A percentile compares a stretch with the other conserved stretches of the same genome.
These are phyloP conservation scores for Eucalyptus pauciflora DNA, from an alignment of 345 rosid genomes.

Conservation along the genomic window DNA sequence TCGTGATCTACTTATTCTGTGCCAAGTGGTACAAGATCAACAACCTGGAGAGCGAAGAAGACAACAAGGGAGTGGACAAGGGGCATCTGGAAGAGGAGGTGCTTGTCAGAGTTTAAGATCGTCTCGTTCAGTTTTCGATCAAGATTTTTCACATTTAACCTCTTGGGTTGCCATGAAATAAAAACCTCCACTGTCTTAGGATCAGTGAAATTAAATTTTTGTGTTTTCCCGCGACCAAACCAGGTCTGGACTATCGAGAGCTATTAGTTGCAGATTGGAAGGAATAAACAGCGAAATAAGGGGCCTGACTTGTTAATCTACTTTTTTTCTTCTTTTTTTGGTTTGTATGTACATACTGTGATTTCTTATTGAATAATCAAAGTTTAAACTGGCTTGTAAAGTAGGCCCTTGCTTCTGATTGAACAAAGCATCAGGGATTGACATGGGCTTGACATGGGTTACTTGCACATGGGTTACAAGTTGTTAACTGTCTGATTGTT, in stretches of 20 bases:
- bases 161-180: neutral
- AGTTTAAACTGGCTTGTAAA: neutral
- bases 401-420: neutral
- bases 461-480: neutral
- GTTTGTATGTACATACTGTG: neutral
- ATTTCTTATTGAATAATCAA: neutral
- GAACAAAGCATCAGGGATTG: neutral
- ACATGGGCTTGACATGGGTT: neutral
- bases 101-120: neutral
- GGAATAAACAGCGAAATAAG: neutral
- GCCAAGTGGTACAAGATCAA: conserved; percentile 28
- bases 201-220: neutral
- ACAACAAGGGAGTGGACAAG: neutral
- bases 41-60: neutral
- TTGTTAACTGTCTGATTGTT: neutral
- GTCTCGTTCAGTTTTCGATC: neutral
- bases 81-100: neutral
- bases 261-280: neutral
- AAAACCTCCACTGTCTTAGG: neutral
- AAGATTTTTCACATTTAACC: neutral
- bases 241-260: neutral
- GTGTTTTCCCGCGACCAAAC: neutral
- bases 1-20: conserved; percentile 15
- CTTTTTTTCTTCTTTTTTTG: neutral
- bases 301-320: neutral